Conservation (phyloP, 2,329 filamentous ascomycete genomes). For the Fusarium sp. region DNA sequence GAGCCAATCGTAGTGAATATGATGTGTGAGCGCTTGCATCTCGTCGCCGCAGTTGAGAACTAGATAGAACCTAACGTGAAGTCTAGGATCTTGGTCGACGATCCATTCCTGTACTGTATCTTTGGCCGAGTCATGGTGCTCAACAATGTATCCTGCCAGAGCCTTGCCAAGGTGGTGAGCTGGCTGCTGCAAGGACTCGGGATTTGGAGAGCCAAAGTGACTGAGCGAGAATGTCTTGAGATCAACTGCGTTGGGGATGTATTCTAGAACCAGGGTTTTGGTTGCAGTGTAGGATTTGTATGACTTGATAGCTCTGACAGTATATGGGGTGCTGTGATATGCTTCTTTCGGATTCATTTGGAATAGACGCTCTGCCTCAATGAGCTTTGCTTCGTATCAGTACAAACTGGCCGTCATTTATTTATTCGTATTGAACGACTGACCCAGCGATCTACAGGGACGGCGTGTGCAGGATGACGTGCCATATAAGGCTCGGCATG, state of each 20-base stretch:
- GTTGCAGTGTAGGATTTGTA: background rate
- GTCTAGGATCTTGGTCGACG: rapidly evolving
- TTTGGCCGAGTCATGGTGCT: background rate
- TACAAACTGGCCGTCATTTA: too few species aligned
- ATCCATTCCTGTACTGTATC: background rate
- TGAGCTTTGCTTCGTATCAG: background rate
- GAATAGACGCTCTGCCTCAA: slow-evolving; percentile 1
- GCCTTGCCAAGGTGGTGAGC: background rate
- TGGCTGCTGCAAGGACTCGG: background rate
- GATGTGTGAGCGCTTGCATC: slow-evolving; percentile 9
- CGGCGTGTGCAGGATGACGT: background rate
- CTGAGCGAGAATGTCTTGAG: background rate
- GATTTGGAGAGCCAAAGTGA: background rate
- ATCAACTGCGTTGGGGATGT: background rate
- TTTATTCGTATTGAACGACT: background rate
- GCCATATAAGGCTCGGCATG: slow-evolving; percentile 15
- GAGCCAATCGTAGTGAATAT: slow-evolving; percentile 16
- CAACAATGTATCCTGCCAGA: background rate
- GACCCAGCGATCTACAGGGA: slow-evolving; percentile 4
- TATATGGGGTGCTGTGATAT: background rate
- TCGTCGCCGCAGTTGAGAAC: background rate
- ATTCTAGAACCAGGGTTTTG: slow-evolving; percentile 3
- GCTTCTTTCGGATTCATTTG: background rate
- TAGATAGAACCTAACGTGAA: too few species aligned
- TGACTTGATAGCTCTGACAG: background rate